Percentiles rank a stretch among this genome's conserved stretches.
Conservation (phyloP, 352 stramenopile genomes). For the Globisporangium recalcitrans region DNA sequence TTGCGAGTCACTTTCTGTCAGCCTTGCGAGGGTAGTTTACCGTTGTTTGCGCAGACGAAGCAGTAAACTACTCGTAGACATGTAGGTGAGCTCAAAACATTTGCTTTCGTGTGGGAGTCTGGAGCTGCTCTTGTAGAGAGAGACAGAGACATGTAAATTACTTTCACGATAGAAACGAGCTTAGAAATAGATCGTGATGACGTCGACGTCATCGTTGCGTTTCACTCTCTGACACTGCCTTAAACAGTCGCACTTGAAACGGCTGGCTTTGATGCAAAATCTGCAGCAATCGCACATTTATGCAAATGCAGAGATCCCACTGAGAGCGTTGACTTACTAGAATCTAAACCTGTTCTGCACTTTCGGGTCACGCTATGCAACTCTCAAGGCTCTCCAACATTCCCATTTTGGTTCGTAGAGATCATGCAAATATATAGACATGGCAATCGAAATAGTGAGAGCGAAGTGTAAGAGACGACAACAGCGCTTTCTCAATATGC, state of each 20-base stretch:
- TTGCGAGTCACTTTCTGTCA: not conserved
- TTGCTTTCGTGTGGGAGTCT: not conserved
- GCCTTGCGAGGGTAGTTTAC: not conserved
- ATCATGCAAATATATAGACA: too few species aligned
- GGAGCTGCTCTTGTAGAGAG: not conserved
- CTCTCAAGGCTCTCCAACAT: too few species aligned
- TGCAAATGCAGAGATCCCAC: not conserved
- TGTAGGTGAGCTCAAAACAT: not conserved
- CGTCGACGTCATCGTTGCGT: slow-evolving; percentile 2
- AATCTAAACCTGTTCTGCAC: too few species aligned
- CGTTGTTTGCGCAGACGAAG: not conserved
- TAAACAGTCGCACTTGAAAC: not conserved
- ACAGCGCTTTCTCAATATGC: not conserved
- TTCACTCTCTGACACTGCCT: slow-evolving; percentile 5
- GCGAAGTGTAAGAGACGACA: too few species aligned
- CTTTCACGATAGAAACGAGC: not conserved
- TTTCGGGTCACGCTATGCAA: too few species aligned
- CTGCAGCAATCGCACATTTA: too few species aligned
- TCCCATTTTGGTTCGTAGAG: not conserved
- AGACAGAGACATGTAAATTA: slow-evolving; percentile 6
- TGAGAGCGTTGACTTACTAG: too few species aligned
- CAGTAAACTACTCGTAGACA: too few species aligned
- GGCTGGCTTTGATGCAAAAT: not conserved
- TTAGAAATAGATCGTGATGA: not conserved
- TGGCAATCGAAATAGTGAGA: too few species aligned